Evolutionary conservation across 176 grass and related monocot species (phyloP), one percentile per base, ranked within the genome.

Genomic region (Pontederia crassipes): DNA sequence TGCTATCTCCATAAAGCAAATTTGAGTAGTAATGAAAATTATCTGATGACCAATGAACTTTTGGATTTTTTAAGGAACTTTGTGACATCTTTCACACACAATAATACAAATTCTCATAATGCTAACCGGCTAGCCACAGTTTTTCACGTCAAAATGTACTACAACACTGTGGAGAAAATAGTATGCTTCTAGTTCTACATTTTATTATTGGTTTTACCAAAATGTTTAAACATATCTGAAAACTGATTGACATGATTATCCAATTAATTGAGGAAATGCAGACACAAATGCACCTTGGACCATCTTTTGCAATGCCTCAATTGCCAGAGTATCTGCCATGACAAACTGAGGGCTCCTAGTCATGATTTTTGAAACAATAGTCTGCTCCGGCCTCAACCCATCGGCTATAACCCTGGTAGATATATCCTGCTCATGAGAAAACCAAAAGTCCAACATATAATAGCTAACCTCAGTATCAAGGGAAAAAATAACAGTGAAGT

Each of bases 271-370:
- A 10, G 4, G 16, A 20, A 71, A 11, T 40, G 6, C 32, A 40
- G 4, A 40, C 2, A 7, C 32, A 40, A 40, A 40, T 7, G 59
- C 52, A 98, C 93, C 84, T 88, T 92, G 87, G 61, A 98, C 82
- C 93, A 98, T 98, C 74, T 92, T 98, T 55, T 98, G 93, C 73
- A 98, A 70, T 49, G 93, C 93, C 55, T 98, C 93, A 69, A 86
- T 98, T 26, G 93, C 88, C 53, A 86, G 72, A 15, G 79, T 72
- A 26, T 98, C 88, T 17, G 88, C 75, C 66, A 88, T 86, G 12
- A 92, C 88, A 78, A 84, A 98, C 47, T 62, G 12, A 10, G 93
- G 87, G 59, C 83, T 97, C 73, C 87, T 57, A 7, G 87, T 98
- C 93, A 98, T 92, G 52, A 98, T 83, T 80, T 92, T 98, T n/a